Evolutionary conservation across 2,329 filamentous ascomycete genomes (phyloP), one percentile per base, ranked within the genome.

Genomic region (Trichocomaceae sp.): DNA sequence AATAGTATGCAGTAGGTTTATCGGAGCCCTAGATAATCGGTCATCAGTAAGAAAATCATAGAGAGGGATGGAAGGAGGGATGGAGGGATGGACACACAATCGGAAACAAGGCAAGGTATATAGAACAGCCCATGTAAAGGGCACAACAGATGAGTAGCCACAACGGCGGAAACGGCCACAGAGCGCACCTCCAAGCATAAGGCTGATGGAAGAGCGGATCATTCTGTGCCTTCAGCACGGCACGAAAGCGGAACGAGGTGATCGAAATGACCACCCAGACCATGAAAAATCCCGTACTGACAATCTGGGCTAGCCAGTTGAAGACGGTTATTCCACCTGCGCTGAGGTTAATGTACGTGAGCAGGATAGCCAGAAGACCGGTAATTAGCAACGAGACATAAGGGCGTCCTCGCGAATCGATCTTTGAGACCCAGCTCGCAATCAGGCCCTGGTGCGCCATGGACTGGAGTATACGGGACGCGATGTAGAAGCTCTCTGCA

Each of bases 181-280:
- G 15, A 17, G 39, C 35, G 4, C n/a, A 50, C 29, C 22, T 39
- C 41, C 17, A 56, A 26, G 26, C 29, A 29, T 46, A 37, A 59
- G 63, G 64, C 56, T 60, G 61, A 22, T 65, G 60, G 42, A 70
- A 63, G 58, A 70, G 62, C 48, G 68, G 69, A 58, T 71, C 71
- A 61, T 60, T 69, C 63, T 51, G 49, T 2, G 49, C 49, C 37
- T 51, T 51, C 23, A 51, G 39, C 6, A 64, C 66, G 8, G 59
- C 56, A 15, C 60, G 68, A 58, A 72, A 72, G 5, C 66, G 62
- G 39, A 60, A 66, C 3, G 61, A 64, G 6, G 64, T 69, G 53
- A 69, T 61, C 10, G 62, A 52, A 41, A 72, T 65, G 20, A 72
- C 64, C 26, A 69, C 59, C 67, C 69, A 72, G 50, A 64, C 64